phyloP scores from a whole-genome alignment of 805 yeast species.

The Pichia heedii region DNA sequence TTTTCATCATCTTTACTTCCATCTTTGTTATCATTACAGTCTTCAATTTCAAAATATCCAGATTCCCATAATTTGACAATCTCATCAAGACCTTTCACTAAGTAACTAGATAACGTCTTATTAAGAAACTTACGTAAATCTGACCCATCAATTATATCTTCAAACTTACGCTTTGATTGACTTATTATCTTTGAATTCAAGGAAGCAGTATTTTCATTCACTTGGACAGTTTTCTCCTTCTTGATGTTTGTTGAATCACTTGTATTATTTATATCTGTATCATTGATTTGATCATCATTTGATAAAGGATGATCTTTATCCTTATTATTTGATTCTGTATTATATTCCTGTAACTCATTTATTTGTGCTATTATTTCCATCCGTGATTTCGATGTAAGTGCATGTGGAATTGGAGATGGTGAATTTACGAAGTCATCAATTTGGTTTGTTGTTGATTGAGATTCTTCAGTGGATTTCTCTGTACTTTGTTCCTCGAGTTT shows the following conservation, averaged over 20 bases:
- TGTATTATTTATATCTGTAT: background rate
- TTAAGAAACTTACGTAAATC: constrained; percentile 42
- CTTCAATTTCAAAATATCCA: constrained; percentile 9
- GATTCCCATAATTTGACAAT: constrained; percentile 18
- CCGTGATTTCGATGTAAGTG: constrained; percentile 1
- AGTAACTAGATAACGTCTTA: constrained; percentile 35
- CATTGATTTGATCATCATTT: background rate
- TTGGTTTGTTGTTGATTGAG: background rate
- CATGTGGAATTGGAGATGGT: constrained; percentile 12
- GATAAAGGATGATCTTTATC: no score
- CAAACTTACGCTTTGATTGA: constrained; percentile 12
- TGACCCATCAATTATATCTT: constrained; percentile 46
- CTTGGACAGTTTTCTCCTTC: background rate
- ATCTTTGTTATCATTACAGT: background rate
- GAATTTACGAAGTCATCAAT: background rate
- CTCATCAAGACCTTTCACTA: constrained; percentile 34
- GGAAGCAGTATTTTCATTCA: background rate
- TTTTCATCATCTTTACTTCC: background rate
- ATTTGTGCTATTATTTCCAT: background rate
- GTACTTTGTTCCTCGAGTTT: background rate
- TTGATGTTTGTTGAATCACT: background rate
- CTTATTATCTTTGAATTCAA: constrained; percentile 4
- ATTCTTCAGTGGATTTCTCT: background rate
- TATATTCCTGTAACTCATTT: background rate
- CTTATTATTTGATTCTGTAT: background rate